Evolutionary conservation across 352 stramenopile species (phyloP).

Genomic region (Phytopythium vexans): DNA sequence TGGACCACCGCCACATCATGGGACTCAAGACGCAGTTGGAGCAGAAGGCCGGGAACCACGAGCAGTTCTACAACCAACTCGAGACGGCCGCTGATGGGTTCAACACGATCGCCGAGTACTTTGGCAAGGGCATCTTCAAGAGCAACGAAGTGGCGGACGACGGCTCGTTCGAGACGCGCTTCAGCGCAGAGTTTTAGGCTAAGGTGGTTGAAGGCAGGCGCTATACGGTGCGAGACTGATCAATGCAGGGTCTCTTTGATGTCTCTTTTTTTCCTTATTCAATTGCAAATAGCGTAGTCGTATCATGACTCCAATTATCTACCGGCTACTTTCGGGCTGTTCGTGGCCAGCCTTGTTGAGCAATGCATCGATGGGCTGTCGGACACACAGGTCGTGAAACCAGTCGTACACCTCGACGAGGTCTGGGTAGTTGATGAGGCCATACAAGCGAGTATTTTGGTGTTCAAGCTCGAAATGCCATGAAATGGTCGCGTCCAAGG

Average conservation of each 20-base stretch:
- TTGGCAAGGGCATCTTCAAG: slow-evolving; percentile 92
- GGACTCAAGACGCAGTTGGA: slow-evolving; percentile 85
- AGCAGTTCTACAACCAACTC: slow-evolving; percentile 92
- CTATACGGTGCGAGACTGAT: slow-evolving; percentile 1
- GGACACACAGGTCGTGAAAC: too few species aligned
- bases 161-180: slow-evolving; percentile 65
- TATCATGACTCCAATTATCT: too few species aligned
- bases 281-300: too few species aligned
- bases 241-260: slow-evolving; percentile 4
- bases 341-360: too few species aligned
- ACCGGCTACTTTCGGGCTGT: too few species aligned
- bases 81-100: slow-evolving; percentile 88
- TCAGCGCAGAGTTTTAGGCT: slow-evolving; percentile 82
- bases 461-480: too few species aligned
- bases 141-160: slow-evolving; percentile 69
- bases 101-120: slow-evolving; percentile 89
- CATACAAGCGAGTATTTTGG: too few species aligned
- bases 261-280: too few species aligned
- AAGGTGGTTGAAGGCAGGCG: slow-evolving; percentile 1
- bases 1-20: slow-evolving; percentile 83
- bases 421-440: too few species aligned
- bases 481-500: too few species aligned
- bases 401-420: too few species aligned
- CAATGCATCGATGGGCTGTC: too few species aligned
- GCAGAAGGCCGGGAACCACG: slow-evolving; percentile 87